Evolutionary conservation across 2,329 filamentous ascomycete genomes (phyloP), one percentile per base, ranked within the genome.

Genomic region (Fusarium hainanense): DNA sequence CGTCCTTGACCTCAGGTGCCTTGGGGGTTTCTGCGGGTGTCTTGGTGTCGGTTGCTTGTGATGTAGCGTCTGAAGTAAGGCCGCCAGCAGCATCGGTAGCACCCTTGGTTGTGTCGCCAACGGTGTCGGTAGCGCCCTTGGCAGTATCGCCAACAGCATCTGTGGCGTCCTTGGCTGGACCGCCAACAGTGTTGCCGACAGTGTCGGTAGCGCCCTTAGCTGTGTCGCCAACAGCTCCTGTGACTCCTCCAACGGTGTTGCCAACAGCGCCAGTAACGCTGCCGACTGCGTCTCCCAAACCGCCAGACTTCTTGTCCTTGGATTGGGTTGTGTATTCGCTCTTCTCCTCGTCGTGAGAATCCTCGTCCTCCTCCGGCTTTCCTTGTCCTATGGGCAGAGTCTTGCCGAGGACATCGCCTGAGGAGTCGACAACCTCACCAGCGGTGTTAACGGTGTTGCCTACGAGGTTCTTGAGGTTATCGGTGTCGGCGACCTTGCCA

Each of bases 391-490:
- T 63, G 5, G 71, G 70, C 68, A 74, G 64, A 4, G 78, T 81
- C 71, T 83, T 82, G 58, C 82, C 83, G 21, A 83, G 76, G 41
- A 82, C 78, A 50, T 84, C 82, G 9, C 82, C 82, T 8, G 78
- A 70, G 43, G 73, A 73, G 68, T 72, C 77, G 48, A 81, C 71
- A 43, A 82, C 74, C 16, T 81, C 78, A 14, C 80, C 80, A 11
- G 74, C 74, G 8, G 73, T 68, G 25, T 76, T 80, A 34, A 82
- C 80, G 40, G 79, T 78, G 69, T 79, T 82, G 40, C 83, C 83
- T 41, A 78, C 75, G 13, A 85, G 76, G 34, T 82, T 79, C 54
- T 80, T 77, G 30, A 80, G 69, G 44, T 84, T 79, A 51, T 75
- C 65, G 23, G 80, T 79, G 43, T 82, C 79, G 54, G 77, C 76